Base-by-base conservation (phyloP, 306 rosid species). In the Quercus parvula region DNA sequence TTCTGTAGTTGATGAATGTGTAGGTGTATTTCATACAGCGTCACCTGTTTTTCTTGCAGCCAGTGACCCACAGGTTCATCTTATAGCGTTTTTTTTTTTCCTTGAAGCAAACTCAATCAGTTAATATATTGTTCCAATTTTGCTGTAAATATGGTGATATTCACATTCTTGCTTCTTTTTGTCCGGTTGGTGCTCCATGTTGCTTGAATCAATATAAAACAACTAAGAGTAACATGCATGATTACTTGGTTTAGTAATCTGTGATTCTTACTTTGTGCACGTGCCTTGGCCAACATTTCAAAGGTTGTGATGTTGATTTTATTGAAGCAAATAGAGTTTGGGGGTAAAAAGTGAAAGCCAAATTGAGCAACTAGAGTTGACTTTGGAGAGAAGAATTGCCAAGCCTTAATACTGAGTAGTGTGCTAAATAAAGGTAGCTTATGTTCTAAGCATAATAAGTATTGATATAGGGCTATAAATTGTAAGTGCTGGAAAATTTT, bases 1-100 rank as follows among this genome's bases (percentile, higher is more conserved):
- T 75, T 75, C 78, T 8, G 70, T 31, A 3, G 78, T 75, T 35
- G 78, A 75, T 14, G 71, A 70, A 1, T 75, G 78, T 24, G 31
- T 58, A 8, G 78, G 78, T 1, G 78, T 75, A 5, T 75, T 75
- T 24, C 78, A 75, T 56, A 58, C 70, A 4, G 85, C 75, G 14
- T 76, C 78, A 0, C 81, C 81, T 3, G 33, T 63, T 18, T 13
- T 3, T 22, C 0, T 31, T 1, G 35, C 2, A 17, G 71, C 18
- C 46, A 66, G 4, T 19, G 71, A 67, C 33, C 71, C 71, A 18
- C 71, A 67, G 24, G 71, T 67, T 13, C 71, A 18, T 18, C 66
- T 13, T 13, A 59, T 59, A 11, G 11, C 2, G 4, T 59, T 59
- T 3, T 22, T 22, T 22, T 22, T 24, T 59, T 24, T 10, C 24